Conservation (phyloP, 2,329 filamentous ascomycete species). For the Hymenoscyphus fructigenus region DNA sequence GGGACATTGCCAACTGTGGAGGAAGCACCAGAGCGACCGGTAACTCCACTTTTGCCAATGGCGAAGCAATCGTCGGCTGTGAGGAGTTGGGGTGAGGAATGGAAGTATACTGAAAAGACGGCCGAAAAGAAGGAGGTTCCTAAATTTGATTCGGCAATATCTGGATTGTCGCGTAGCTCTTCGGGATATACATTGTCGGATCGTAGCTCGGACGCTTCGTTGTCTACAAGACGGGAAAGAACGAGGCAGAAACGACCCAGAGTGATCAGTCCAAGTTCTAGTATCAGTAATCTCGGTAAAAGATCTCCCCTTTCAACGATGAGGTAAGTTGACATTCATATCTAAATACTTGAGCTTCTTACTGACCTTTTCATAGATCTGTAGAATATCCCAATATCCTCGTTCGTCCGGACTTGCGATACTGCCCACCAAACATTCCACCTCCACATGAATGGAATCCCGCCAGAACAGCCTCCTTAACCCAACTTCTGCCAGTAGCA, state of each 20-base stretch:
- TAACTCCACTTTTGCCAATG: conserved; percentile 20
- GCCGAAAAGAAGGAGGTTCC: conserved; percentile 13
- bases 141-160: conserved; percentile 27
- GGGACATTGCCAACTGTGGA: conserved; percentile 13
- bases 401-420: conserved; percentile 26
- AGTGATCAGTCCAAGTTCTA: conserved; percentile 31
- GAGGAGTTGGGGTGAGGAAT: conserved; percentile 23
- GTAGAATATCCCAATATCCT: conserved; percentile 29
- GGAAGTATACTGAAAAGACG: conserved; percentile 23
- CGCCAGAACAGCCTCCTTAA: conserved; percentile 21
- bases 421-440: conserved; percentile 26
- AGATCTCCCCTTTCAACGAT: conserved; percentile 31
- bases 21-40: conserved; percentile 15
- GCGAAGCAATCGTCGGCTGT: conserved; percentile 8
- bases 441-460: conserved; percentile 27
- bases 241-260: conserved; percentile 15
- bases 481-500: conserved; percentile 23
- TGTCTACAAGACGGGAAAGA: conserved; percentile 5
- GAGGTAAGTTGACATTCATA: conserved; percentile 20
- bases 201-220: conserved; percentile 18
- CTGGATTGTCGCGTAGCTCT: conserved; percentile 21
- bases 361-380: conserved; percentile 23
- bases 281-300: conserved; percentile 29
- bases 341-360: not conserved
- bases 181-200: conserved; percentile 21